These are phyloP conservation scores for Volvariella surrecta DNA, from an alignment of 1,284 basidiomycete species.

Conservation along the genomic window DNA sequence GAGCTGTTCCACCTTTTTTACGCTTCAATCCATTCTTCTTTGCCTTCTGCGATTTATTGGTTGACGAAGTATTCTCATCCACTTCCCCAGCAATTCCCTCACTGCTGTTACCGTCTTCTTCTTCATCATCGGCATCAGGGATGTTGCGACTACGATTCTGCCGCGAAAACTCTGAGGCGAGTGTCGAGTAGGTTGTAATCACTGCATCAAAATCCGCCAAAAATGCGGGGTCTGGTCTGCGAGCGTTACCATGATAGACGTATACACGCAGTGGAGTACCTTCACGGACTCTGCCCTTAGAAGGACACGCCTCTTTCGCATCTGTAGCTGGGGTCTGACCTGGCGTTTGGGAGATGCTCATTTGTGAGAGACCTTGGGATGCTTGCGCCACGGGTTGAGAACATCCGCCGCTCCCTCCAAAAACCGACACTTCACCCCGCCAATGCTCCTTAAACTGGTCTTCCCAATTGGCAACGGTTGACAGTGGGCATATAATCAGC, in stretches of 20 bases:
- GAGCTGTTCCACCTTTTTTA: slow-evolving; percentile 46
- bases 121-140: slow-evolving; percentile 48
- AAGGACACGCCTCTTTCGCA: slow-evolving; percentile 21
- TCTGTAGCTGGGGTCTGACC: slow-evolving; percentile 12
- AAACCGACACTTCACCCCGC: slow-evolving; percentile 74
- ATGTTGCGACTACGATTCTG: slow-evolving; percentile 61
- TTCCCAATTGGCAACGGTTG: slow-evolving; percentile 98
- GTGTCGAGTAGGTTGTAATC: slow-evolving; percentile 94
- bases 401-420: slow-evolving; percentile 59
- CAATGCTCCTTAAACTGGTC: slow-evolving; percentile 97
- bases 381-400: slow-evolving; percentile 22
- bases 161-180: slow-evolving; percentile 92
- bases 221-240: slow-evolving; percentile 78
- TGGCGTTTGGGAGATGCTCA: slow-evolving; percentile 15
- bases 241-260: slow-evolving; percentile 90
- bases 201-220: slow-evolving; percentile 95
- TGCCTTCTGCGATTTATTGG: slow-evolving; percentile 43
- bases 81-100: slow-evolving; percentile 56
- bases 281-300: slow-evolving; percentile 29
- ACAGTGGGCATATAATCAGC: slow-evolving; percentile 93
- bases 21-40: slow-evolving; percentile 59
- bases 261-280: slow-evolving; percentile 74
- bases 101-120: slow-evolving; percentile 65
- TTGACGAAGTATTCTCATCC: slow-evolving; percentile 60
- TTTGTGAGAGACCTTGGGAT: slow-evolving; percentile 14